Conservation (phyloP, 129 eudicot genomes). For the Solidago caesia region DNA sequence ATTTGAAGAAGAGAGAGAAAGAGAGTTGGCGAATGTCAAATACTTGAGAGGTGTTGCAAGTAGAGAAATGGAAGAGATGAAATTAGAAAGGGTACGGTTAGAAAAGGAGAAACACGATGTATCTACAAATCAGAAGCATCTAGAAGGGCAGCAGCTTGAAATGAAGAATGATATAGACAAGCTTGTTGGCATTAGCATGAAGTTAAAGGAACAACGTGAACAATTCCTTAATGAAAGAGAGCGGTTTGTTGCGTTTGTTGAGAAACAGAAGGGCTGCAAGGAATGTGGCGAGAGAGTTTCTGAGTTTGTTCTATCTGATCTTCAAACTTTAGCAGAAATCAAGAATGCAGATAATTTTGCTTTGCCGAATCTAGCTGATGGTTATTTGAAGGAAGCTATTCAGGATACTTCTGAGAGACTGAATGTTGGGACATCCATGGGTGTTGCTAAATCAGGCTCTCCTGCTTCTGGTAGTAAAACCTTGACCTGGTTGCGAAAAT, state of each 20-base stretch:
- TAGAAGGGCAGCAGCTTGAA: conserved; percentile 67
- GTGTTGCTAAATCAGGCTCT: conserved; percentile 42
- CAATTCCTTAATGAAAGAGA: conserved; percentile 76
- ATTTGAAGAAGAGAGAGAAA: conserved; percentile 72
- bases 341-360: conserved; percentile 51
- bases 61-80: conserved; percentile 88
- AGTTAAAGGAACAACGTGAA: conserved; percentile 88
- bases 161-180: conserved; percentile 82
- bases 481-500: conserved; percentile 70
- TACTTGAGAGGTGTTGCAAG: conserved; percentile 56
- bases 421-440: conserved; percentile 43
- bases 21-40: conserved; percentile 51
- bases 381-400: conserved; percentile 55
- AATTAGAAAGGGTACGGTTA: conserved; percentile 51
- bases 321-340: conserved; percentile 57
- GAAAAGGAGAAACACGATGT: conserved; percentile 69
- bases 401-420: conserved; percentile 43
- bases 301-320: conserved; percentile 70
- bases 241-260: conserved; percentile 36
- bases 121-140: conserved; percentile 56
- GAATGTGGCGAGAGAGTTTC: conserved; percentile 71
- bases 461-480: conserved; percentile 64
- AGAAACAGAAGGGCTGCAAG: conserved; percentile 40
- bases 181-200: conserved; percentile 69
- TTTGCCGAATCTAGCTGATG: conserved; percentile 60